Base-by-base conservation (phyloP, 306 rosid genomes). In the Acacia crassicarpa region DNA sequence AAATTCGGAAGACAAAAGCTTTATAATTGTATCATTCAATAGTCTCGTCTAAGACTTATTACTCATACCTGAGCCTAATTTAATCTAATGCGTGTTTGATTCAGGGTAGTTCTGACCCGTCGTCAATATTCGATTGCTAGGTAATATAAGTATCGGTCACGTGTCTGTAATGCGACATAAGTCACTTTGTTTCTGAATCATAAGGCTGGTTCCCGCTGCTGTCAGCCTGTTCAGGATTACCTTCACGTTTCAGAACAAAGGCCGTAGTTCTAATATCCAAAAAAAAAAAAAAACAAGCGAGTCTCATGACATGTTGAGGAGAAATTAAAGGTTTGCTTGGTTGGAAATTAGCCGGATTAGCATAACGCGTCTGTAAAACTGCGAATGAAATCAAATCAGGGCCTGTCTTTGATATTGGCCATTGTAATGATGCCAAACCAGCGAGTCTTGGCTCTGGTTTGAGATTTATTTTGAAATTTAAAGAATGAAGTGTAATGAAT, bases 111-210 rank as follows among this genome's bases (percentile, higher is more conserved):
- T 44, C 6, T 43, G 38, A 43, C 12, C 1, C 35, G 43, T 2
- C 17, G 22, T 77, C 44, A n/a, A 41, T 82, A 59, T 82, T 77
- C 7, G 33, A 66, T 6, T 72, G 72, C 70, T 77, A 40, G 80
- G 73, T 6, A 1, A 48, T 74, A 8, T 4, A 32, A 51, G 19
- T 32, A 27, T 25, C 23, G 8, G 35, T 41, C 14, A 16, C 1
- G 15, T 20, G 15, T 73, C 49, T 67, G 22, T 76, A 33, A 15
- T 76, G 56, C n/a, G 12, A 35, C 15, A 3, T 61, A 20, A 53
- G 51, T 17, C 12, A 67, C 30, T 10, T 3, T 83, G 53, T 35
- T 27, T 66, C 27, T 68, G 76, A 45, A 58, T 49, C 61, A 43
- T 35, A 53, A 44, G 62, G n/a, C 22, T 68, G 0, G 81, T 80